Conservation (phyloP, 768 basidiomycete genomes). For the Trametes maxima region DNA sequence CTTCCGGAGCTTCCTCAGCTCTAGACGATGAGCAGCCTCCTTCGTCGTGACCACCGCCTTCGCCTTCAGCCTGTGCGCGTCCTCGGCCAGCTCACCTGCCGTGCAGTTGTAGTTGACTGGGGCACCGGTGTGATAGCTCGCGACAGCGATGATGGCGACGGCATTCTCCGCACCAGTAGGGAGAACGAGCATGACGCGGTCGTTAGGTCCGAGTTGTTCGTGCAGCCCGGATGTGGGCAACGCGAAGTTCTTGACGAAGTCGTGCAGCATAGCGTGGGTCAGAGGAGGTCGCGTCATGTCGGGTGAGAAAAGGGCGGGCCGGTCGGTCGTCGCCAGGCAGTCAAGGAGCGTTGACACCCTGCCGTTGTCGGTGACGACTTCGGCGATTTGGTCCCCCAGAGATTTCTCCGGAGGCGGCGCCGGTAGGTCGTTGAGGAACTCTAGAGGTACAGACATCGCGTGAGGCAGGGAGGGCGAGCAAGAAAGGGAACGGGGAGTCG, state of each 20-base stretch:
- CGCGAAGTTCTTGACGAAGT: constrained; percentile 42
- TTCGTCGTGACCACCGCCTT: constrained; percentile 45
- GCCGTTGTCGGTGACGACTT: constrained; percentile 34
- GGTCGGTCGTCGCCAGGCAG: constrained; percentile 40
- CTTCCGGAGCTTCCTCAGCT: constrained; percentile 35
- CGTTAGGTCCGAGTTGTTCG: constrained; percentile 41
- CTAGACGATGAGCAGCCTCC: constrained; percentile 43
- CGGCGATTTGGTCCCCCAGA: constrained; percentile 42
- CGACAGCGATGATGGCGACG: constrained; percentile 45
- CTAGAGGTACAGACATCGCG: constrained; percentile 20
- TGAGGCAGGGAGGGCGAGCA: constrained; percentile 1
- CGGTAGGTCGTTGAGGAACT: constrained; percentile 36
- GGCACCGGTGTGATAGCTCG: constrained; percentile 47
- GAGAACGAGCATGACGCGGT: constrained; percentile 47
- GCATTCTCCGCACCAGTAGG: constrained; percentile 50
- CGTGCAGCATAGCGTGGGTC: constrained; percentile 38
- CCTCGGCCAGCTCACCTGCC: constrained; percentile 44
- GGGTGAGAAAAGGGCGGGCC: constrained; percentile 43
- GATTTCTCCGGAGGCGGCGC: constrained; percentile 32
- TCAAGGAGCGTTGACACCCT: constrained; percentile 41
- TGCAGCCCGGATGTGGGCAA: constrained; percentile 39
- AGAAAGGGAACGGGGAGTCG: not conserved
- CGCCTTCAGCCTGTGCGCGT: constrained; percentile 41
- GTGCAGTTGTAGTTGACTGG: constrained; percentile 52
- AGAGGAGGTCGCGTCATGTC: constrained; percentile 42